These are phyloP conservation scores for Russula virescens DNA, from an alignment of 768 basidiomycete species.

Conservation along the genomic window DNA sequence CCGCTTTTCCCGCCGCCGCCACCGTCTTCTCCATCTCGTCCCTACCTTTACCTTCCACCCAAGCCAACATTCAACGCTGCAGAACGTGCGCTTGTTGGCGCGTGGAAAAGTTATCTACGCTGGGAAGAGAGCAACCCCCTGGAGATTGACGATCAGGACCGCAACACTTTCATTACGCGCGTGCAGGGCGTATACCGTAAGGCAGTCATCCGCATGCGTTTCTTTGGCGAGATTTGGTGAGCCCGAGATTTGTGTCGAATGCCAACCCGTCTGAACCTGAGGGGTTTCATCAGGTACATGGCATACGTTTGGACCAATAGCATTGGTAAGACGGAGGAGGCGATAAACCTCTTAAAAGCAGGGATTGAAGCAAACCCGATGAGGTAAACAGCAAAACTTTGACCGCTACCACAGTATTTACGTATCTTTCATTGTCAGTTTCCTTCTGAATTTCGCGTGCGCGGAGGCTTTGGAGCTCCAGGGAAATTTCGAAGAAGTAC, in stretches of 20 bases:
- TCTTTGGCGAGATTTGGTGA: constrained; percentile 92
- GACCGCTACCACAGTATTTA: not conserved
- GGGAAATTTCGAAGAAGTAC: constrained; percentile 63
- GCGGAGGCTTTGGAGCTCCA: constrained; percentile 64
- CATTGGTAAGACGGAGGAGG: constrained; percentile 76
- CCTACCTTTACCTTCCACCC: constrained; percentile 55
- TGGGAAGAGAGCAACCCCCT: constrained; percentile 96
- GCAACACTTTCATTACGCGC: constrained; percentile 55
- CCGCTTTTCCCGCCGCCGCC: constrained; percentile 51
- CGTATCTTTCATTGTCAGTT: constrained; percentile 41
- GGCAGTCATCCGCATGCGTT: constrained; percentile 87
- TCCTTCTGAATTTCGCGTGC: constrained; percentile 85
- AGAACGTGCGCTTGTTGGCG: constrained; percentile 70
- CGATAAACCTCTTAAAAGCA: constrained; percentile 67
- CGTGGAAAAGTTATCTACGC: constrained; percentile 89
- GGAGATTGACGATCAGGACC: constrained; percentile 84
- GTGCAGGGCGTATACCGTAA: constrained; percentile 83
- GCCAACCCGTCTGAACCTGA: not conserved
- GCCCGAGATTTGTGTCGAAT: constrained; percentile 22
- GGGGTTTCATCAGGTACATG: constrained; percentile 64
- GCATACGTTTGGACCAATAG: constrained; percentile 78
- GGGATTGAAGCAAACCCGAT: constrained; percentile 86
- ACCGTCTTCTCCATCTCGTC: constrained; percentile 37
- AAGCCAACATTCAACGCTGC: constrained; percentile 65
- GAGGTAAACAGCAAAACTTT: constrained; percentile 41